Conservation (phyloP, 192 early-diverging fungal species). For the Physocladia obscura region DNA sequence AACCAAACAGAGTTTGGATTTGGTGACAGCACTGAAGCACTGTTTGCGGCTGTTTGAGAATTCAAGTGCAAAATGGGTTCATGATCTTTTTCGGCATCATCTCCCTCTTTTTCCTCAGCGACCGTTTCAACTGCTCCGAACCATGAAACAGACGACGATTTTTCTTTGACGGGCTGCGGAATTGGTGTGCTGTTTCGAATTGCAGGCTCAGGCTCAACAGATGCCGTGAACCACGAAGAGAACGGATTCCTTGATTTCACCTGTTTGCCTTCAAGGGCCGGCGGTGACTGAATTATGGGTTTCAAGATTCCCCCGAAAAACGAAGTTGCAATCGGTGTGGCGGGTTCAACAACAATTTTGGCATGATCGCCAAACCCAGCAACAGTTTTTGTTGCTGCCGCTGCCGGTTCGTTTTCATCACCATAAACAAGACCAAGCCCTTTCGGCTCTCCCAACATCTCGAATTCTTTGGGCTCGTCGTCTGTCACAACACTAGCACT, state of each 20-base stretch:
- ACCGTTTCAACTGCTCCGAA: no score
- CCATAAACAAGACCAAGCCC: no score
- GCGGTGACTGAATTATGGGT: not conserved
- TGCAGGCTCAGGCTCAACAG: not conserved
- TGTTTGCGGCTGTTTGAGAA: no score
- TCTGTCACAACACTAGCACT: no score
- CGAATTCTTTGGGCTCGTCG: no score
- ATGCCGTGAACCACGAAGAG: slow-evolving; percentile 1
- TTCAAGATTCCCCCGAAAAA: slow-evolving; percentile 14
- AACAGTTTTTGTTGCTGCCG: no score
- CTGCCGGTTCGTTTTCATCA: not conserved
- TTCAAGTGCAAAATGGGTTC: no score
- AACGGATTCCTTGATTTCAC: slow-evolving; percentile 16
- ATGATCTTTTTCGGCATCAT: no score
- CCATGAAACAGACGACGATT: not conserved
- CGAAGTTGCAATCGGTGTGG: not conserved
- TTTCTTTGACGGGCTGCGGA: not conserved
- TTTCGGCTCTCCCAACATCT: no score
- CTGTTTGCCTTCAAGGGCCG: not conserved
- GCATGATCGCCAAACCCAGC: slow-evolving; percentile 27
- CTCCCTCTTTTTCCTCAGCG: no score
- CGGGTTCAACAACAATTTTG: not conserved
- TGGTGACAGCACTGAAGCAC: not conserved
- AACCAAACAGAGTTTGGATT: not conserved
- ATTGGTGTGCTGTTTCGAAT: not conserved